A percentile compares a stretch with the other conserved stretches of the same genome.
phyloP scores from a whole-genome alignment of 257 asterid genomes.

The Capsicum chinense region DNA sequence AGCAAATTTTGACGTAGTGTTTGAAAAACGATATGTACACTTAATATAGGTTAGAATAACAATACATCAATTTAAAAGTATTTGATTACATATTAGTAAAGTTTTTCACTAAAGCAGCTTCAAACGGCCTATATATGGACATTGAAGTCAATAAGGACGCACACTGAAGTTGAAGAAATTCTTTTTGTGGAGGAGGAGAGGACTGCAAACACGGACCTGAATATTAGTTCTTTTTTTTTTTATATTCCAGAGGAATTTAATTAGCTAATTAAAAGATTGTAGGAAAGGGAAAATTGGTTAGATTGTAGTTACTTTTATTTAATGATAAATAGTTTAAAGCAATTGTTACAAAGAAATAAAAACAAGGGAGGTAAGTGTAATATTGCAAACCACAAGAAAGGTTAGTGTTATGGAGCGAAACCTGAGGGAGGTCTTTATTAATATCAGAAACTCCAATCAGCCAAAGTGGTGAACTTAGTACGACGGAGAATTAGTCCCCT shows the following conservation, averaged over 20 bases:
- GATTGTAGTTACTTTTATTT: not conserved
- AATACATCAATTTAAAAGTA: not conserved
- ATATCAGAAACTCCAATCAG: conserved; percentile 1
- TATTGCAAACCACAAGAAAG: not conserved
- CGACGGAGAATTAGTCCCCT: not conserved
- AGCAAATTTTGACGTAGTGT: not conserved
- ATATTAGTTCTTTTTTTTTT: not conserved
- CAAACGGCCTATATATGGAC: not conserved
- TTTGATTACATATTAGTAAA: not conserved
- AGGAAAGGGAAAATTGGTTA: not conserved
- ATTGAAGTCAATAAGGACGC: not conserved
- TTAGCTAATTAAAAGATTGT: not conserved
- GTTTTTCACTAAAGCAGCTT: not conserved
- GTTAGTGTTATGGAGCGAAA: not conserved
- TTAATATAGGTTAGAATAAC: not conserved
- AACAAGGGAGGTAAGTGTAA: not conserved
- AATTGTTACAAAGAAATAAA: not conserved
- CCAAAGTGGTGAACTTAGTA: not conserved
- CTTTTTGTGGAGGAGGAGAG: not conserved
- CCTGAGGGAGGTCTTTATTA: not conserved
- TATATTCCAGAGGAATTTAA: not conserved
- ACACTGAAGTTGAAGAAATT: not conserved
- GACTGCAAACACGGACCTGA: not conserved
- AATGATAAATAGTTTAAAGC: not conserved
- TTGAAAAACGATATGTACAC: not conserved